These are phyloP conservation scores for Mycena amicta DNA, from an alignment of 768 basidiomycete species.

Conservation along the genomic window DNA sequence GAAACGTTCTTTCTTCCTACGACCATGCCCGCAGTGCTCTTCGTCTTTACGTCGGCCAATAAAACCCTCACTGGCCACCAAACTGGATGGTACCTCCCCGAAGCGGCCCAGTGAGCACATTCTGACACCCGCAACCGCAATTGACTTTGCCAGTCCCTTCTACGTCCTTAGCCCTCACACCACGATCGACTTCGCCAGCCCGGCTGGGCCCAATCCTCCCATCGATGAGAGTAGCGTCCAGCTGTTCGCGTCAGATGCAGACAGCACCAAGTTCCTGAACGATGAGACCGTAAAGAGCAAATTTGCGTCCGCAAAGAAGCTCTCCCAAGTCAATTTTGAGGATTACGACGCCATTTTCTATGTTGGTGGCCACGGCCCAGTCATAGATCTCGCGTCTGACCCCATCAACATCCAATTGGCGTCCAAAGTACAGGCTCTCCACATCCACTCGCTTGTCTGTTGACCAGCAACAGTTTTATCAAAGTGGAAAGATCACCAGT, in stretches of 20 bases:
- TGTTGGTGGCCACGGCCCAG: slow-evolving; percentile 79
- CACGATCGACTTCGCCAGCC: slow-evolving; percentile 61
- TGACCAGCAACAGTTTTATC: slow-evolving; percentile 75
- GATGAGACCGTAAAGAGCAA: slow-evolving; percentile 57
- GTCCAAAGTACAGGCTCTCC: slow-evolving; percentile 57
- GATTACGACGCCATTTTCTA: slow-evolving; percentile 80
- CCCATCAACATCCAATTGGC: slow-evolving; percentile 58
- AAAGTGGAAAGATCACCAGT: slow-evolving; percentile 61
- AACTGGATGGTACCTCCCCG: slow-evolving; percentile 45
- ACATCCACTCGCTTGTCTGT: too few relatives aligned
- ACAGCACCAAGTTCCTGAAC: slow-evolving; percentile 56
- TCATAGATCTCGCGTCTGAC: slow-evolving; percentile 69
- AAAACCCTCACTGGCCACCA: slow-evolving; percentile 52
- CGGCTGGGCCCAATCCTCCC: slow-evolving; percentile 69
- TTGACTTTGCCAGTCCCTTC: slow-evolving; percentile 67
- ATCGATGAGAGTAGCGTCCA: slow-evolving; percentile 60
- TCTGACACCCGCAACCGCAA: not conserved
- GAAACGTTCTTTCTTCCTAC: slow-evolving; percentile 8
- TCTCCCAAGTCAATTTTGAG: slow-evolving; percentile 56
- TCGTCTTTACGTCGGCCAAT: slow-evolving; percentile 73
- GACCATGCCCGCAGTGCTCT: slow-evolving; percentile 56
- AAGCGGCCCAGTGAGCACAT: not conserved
- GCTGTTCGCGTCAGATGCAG: slow-evolving; percentile 58
- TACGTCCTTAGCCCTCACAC: slow-evolving; percentile 53
- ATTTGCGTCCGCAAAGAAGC: slow-evolving; percentile 57